Evolutionary conservation across 1,284 basidiomycete species (phyloP).

Genomic region (Apiotrichum gamsii): DNA sequence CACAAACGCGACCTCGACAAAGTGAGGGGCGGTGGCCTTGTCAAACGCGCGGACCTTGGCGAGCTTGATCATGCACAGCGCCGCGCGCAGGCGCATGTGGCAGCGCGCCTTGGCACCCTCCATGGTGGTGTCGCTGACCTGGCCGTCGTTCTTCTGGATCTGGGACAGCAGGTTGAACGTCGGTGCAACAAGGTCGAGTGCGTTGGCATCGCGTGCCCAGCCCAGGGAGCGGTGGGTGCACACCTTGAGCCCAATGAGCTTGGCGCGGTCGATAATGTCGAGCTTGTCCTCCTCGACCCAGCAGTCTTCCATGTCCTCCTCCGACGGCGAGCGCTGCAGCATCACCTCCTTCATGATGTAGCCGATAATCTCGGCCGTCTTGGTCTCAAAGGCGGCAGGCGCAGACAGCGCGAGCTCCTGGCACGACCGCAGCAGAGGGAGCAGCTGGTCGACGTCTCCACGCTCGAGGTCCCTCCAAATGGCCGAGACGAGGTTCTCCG

Average conservation of each 20-base stretch:
- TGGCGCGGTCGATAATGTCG: constrained; percentile 52
- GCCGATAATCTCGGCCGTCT: constrained; percentile 63
- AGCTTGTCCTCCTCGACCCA: constrained; percentile 68
- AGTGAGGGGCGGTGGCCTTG: constrained; percentile 58
- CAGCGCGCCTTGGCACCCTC: constrained; percentile 51
- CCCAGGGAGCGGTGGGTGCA: constrained; percentile 70
- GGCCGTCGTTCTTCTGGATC: constrained; percentile 61
- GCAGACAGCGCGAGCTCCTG: constrained; percentile 66
- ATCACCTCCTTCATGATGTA: constrained; percentile 70
- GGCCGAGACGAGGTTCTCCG: constrained; percentile 59
- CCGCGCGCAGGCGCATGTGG: constrained; percentile 69
- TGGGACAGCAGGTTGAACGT: constrained; percentile 67
- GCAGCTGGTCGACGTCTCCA: constrained; percentile 55
- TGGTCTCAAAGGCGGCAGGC: constrained; percentile 67
- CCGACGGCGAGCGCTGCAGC: constrained; percentile 53
- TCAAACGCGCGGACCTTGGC: constrained; percentile 60
- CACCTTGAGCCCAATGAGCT: constrained; percentile 68
- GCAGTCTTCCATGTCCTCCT: constrained; percentile 47
- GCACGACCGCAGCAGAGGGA: constrained; percentile 65
- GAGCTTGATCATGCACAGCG: constrained; percentile 73
- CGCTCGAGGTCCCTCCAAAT: constrained; percentile 55
- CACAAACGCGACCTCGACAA: constrained; percentile 64
- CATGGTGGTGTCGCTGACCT: constrained; percentile 54
- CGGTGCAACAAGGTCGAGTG: constrained; percentile 62
- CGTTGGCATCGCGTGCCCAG: constrained; percentile 57